A percentile compares a stretch with the other conserved stretches of the same genome.
Conservation (phyloP, 768 basidiomycete species). For the Tricholoma flavovirens region DNA sequence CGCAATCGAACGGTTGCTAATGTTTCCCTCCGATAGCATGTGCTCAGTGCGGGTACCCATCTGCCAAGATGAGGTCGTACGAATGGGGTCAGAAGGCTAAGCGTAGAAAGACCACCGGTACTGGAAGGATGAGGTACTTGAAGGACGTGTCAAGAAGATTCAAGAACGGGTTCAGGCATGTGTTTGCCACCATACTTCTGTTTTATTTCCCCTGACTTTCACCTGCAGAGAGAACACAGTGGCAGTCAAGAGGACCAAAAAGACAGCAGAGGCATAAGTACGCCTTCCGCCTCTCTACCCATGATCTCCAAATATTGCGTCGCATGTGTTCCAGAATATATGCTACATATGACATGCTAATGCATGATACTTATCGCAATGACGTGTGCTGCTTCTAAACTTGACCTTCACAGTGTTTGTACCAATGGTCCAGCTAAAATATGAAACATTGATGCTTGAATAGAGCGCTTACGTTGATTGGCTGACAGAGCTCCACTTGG, state of each 20-base stretch:
- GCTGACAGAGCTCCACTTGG: too few species aligned
- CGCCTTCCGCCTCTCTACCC: background rate
- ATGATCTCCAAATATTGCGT: background rate
- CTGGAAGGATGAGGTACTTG: conserved; percentile 92
- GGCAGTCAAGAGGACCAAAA: conserved; percentile 15
- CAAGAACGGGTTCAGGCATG: conserved; percentile 97
- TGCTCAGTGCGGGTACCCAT: conserved; percentile 93
- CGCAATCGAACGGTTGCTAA: background rate
- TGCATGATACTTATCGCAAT: too few species aligned
- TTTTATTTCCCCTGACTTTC: background rate
- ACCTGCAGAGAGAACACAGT: conserved; percentile 16
- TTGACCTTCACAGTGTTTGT: too few species aligned
- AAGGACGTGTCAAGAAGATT: conserved; percentile 91
- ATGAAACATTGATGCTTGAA: background rate
- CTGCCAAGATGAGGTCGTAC: conserved; percentile 92
- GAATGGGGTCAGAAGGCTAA: conserved; percentile 99
- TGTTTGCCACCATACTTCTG: background rate
- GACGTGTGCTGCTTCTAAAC: too few species aligned
- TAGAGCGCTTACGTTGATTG: too few species aligned
- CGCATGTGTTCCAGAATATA: background rate
- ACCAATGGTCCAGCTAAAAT: background rate
- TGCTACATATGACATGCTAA: conserved; percentile 3
- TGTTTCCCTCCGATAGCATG: conserved; percentile 52
- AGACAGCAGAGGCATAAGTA: conserved; percentile 17
- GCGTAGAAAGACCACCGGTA: conserved; percentile 99